Conservation (phyloP, 2,329 filamentous ascomycete species). For the Penicillium sp. region DNA sequence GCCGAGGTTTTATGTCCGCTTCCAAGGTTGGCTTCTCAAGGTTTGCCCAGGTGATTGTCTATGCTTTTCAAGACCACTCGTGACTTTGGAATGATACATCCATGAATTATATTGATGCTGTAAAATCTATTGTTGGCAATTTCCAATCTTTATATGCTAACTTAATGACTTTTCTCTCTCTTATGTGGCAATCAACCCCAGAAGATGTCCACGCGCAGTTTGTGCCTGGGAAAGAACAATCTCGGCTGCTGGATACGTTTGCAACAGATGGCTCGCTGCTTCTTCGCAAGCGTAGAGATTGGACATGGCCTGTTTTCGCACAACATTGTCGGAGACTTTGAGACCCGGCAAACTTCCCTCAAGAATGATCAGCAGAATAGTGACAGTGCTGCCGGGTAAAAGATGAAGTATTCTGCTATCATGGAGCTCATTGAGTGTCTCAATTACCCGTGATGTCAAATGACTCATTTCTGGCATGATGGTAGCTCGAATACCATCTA, state of each 20-base stretch:
- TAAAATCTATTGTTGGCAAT: neutral
- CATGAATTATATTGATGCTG: neutral
- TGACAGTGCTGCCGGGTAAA: constrained; percentile 4
- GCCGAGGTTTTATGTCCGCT: neutral
- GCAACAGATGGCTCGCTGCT: constrained; percentile 2
- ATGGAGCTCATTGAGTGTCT: constrained; percentile 7
- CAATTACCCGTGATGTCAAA: constrained; percentile 1
- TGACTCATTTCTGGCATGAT: constrained; percentile 1
- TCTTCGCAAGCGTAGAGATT: constrained; percentile 8
- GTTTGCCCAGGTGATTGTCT: neutral
- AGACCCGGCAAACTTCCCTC: constrained; percentile 5
- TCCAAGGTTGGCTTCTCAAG: neutral
- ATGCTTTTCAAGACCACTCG: neutral
- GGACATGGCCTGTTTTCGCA: constrained; percentile 9
- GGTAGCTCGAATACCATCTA: neutral
- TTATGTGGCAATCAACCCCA: constrained; percentile 1
- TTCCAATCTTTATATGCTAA: constrained; percentile 3
- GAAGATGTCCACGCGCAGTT: constrained; percentile 7
- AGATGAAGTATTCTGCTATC: constrained; percentile 10
- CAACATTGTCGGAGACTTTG: constrained; percentile 5
- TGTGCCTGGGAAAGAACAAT: constrained; percentile 12
- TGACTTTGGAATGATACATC: neutral
- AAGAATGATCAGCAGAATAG: constrained; percentile 6
- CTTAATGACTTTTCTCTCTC: neutral
- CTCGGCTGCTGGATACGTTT: constrained; percentile 13